Percentiles rank a stretch among this genome's conserved stretches.
These are phyloP conservation scores for Paxillus involutus DNA, from an alignment of 768 basidiomycete genomes.

Conservation along the genomic window DNA sequence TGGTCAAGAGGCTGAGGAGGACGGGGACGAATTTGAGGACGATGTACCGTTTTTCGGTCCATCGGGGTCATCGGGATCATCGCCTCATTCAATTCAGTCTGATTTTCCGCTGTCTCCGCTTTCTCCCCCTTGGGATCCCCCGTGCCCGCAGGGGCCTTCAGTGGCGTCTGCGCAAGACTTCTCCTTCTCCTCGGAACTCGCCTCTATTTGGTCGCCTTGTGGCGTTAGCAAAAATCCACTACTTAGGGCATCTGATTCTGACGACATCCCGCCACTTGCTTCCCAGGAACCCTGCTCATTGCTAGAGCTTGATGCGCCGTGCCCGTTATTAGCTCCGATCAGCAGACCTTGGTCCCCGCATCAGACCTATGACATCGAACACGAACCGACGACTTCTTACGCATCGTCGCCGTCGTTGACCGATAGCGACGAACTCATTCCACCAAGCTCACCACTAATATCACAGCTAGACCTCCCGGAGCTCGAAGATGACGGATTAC, in stretches of 20 bases:
- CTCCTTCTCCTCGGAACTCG: conserved; percentile 11
- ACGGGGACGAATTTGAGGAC: conserved; percentile 17
- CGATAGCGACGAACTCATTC: conserved; percentile 17
- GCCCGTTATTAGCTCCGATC: conserved; percentile 20
- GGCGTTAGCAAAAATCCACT: conserved; percentile 11
- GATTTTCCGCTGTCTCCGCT: conserved; percentile 32
- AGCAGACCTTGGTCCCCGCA: conserved; percentile 23
- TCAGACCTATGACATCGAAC: conserved; percentile 12
- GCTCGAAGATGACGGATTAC: conserved; percentile 26
- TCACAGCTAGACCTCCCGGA: conserved; percentile 30
- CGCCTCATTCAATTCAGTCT: conserved; percentile 13
- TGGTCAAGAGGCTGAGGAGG: conserved; percentile 12
- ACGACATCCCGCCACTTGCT: conserved; percentile 14
- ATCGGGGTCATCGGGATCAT: conserved; percentile 10
- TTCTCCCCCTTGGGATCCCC: conserved; percentile 33
- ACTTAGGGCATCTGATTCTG: conserved; percentile 6
- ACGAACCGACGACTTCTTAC: conserved; percentile 9
- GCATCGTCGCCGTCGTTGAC: conserved; percentile 22
- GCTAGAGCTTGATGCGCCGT: conserved; percentile 20
- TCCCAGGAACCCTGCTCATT: conserved; percentile 19
- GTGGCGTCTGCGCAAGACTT: conserved; percentile 17
- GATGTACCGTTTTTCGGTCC: conserved; percentile 18
- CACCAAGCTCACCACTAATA: conserved; percentile 33
- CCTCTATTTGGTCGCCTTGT: conserved; percentile 18
- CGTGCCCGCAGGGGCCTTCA: conserved; percentile 9